Evolutionary conservation across 2,329 filamentous ascomycete species (phyloP).

Genomic region (Penicillium sclerotigenum): DNA sequence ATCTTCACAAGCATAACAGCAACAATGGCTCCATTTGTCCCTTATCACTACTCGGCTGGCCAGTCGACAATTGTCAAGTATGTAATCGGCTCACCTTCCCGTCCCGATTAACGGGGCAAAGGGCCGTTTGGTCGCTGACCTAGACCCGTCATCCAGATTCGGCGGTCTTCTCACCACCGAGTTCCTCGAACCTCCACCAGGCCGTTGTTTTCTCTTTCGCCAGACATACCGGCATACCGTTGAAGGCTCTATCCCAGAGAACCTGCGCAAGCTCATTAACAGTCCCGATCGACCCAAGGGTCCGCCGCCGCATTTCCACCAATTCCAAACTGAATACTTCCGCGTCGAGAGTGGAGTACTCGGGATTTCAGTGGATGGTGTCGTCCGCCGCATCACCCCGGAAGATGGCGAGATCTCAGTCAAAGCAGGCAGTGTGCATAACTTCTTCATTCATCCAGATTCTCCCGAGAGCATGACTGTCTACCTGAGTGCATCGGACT

Average conservation of each 20-base stretch:
- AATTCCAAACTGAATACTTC: constrained; percentile 18
- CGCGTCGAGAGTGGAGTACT: constrained; percentile 10
- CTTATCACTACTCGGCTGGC: not conserved
- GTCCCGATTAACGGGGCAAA: not conserved
- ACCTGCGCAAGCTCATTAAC: constrained; percentile 2
- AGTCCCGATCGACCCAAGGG: constrained; percentile 5
- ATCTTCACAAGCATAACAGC: not conserved
- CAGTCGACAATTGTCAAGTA: not conserved
- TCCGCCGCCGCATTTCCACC: constrained; percentile 15
- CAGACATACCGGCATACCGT: constrained; percentile 8
- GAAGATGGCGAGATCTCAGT: constrained; percentile 6
- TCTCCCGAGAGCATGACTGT: constrained; percentile 13
- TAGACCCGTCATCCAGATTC: not conserved
- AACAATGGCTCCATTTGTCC: not conserved
- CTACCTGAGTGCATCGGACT: constrained; percentile 14
- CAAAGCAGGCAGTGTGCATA: constrained; percentile 10
- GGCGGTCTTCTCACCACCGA: constrained; percentile 12
- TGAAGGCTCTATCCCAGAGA: constrained; percentile 1
- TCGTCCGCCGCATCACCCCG: not conserved
- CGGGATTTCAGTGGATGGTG: constrained; percentile 7
- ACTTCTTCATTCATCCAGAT: constrained; percentile 15
- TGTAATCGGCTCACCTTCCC: too few species aligned
- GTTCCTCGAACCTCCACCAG: constrained; percentile 11
- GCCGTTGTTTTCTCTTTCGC: constrained; percentile 10
- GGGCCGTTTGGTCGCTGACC: not conserved